Base-by-base conservation (phyloP, 2,329 filamentous ascomycete genomes). In the Raffaelea arxii region DNA sequence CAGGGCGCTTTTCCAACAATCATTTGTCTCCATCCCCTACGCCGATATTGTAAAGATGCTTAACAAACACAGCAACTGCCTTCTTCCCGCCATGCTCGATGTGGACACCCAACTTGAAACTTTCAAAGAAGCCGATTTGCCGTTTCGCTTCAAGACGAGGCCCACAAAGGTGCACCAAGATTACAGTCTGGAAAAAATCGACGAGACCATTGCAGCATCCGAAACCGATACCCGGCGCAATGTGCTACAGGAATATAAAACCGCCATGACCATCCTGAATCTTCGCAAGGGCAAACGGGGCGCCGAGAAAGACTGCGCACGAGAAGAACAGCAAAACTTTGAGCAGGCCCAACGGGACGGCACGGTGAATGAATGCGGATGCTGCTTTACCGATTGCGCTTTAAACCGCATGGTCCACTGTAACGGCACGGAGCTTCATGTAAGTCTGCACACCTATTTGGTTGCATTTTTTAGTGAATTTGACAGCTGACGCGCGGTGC, bases 361-460 rank as follows among this genome's bases (percentile, higher is more conserved):
- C 1, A 69, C 74, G 18, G 67, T 82, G 36, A 62, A 69, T 11
- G 85, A 91, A 54, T 94, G 84, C 54, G 74, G 72, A 38, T 88
- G 85, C 57, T 94, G 88, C 62, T 92, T 76, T 56, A 69, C 70
- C 6, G 80, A 88, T 4, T 70, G 71, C 43, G 72, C 84, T 2
- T 62, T 79, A 40, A 85, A 86, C 54, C 74, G 80, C 41, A 78
- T 86, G 67, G 72, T 86, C 1, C 69, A 77, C 52, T 94, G 88
- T 59, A 64, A 78, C 43, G 78, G 73, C 16, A 68, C 74, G 0
- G 55, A 59, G 0, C 53, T 64, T 1, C 85, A 90, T 50, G 65
- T 66, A 50, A 53, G 64, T 46, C n/a, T 25, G 9, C 11, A 9
- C 3, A 11, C 23, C 30, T 37, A 2, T 32, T 40, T 21, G 6